phyloP scores from a whole-genome alignment of 75 land plant genomes.

The Cryptomeria japonica region DNA sequence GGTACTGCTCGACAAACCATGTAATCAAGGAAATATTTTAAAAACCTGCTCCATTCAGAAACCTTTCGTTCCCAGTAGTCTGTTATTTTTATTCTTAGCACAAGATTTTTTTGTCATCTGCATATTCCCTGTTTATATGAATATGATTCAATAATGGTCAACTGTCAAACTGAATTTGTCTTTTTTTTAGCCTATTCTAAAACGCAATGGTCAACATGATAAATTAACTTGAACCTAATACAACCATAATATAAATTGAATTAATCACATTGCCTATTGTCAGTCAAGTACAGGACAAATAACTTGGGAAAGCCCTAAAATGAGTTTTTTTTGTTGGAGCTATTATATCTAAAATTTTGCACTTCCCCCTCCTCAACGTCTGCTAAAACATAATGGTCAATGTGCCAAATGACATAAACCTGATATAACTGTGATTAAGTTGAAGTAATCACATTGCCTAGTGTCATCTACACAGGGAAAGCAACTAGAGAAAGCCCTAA shows the following conservation, averaged over 20 bases:
- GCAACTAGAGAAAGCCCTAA: background rate
- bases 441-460: background rate
- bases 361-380: background rate
- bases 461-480: background rate
- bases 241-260: background rate
- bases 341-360: background rate
- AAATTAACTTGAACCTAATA: background rate
- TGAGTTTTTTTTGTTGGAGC: background rate
- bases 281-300: background rate
- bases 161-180: background rate
- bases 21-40: background rate
- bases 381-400: background rate
- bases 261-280: background rate
- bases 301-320: background rate
- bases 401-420: background rate
- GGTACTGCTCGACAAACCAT: conserved; percentile 49
- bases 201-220: background rate
- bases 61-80: background rate
- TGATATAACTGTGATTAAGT: background rate
- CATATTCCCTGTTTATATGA: background rate
- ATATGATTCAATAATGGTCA: background rate
- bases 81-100: background rate
- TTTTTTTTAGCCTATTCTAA: background rate
- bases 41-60: background rate
- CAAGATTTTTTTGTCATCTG: background rate